Base-by-base conservation (phyloP, 2,329 filamentous ascomycete species). In the Huntiella abstrusa region DNA sequence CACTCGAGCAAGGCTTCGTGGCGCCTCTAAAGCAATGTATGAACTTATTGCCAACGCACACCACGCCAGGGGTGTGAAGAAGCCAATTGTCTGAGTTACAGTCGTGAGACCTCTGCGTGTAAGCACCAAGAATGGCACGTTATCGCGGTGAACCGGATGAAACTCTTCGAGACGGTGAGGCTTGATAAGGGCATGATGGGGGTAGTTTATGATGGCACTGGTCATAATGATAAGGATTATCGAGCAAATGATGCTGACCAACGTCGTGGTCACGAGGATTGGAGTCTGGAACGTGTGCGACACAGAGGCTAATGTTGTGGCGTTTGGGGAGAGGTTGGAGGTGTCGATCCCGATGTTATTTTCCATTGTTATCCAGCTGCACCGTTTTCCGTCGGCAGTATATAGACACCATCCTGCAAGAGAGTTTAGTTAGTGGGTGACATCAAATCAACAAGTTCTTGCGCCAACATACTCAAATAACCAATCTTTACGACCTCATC, bases 21-120 rank as follows among this genome's bases (percentile, higher is more conserved):
- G 17, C 12, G 39, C 37, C 8, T 45, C 34, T 11, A 45, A 15
- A n/a, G 34, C 33, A 11, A 45, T 22, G 36, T 39, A 45, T 5
- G 32, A 39, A 8, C 43, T 39, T 13, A 45, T 28, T 10, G 43
- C 43, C 13, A 45, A 40, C 6, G 33, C 34, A 45, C 43, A 38
- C 43, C 43, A 45, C 13, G 35, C 38, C n/a, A 36, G 35, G 11
- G 43, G 28, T 12, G 43, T 17, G 33, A 45, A 45, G 36, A 45
- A 45, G 5, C 43, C 43, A 12, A 38, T n/a, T 33, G 34, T 22
- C 36, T 45, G 43, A 7, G 43, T 36, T 7, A 19, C 15, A 12
- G 22, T 38, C 6, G 43, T 39, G 3, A 45, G 22, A 28, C 35
- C 37, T 6, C 43, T 34, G 5, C 43, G 19, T 33, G 43, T 45